Conservation (phyloP, 2,329 filamentous ascomycete species). For the Pyrenochaeta sp. region DNA sequence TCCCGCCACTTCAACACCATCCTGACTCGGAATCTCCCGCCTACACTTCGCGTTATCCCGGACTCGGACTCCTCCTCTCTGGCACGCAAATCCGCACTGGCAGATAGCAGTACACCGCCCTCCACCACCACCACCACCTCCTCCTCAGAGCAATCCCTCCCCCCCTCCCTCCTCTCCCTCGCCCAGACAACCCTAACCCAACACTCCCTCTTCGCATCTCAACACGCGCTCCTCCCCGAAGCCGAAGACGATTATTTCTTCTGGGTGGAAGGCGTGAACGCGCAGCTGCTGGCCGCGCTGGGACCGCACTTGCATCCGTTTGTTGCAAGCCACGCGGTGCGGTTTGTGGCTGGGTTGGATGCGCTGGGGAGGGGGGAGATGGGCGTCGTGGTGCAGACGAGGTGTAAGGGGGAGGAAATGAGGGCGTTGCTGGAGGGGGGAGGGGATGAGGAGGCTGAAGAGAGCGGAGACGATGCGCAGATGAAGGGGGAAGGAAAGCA, state of each 20-base stretch:
- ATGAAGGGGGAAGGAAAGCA: background rate
- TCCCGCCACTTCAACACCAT: slow-evolving; percentile 10
- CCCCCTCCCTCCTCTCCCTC: background rate
- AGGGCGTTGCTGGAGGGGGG: too few species aligned
- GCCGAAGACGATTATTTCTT: slow-evolving; percentile 14
- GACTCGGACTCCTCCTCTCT: background rate
- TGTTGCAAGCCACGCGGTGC: background rate
- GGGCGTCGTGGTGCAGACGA: slow-evolving; percentile 4
- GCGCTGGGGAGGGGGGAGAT: slow-evolving; percentile 5
- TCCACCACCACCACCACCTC: too few species aligned
- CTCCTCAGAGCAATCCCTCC: slow-evolving; percentile 2
- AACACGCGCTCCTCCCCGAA: background rate
- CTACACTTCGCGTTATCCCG: slow-evolving; percentile 11
- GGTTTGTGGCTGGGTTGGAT: slow-evolving; percentile 5
- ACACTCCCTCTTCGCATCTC: background rate
- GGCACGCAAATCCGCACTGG: background rate
- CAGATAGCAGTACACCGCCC: background rate
- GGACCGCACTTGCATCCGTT: slow-evolving; percentile 13
- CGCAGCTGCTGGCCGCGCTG: slow-evolving; percentile 8
- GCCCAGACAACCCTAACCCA: background rate
- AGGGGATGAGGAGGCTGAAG: too few species aligned
- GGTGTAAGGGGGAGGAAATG: background rate
- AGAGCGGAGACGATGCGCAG: too few species aligned
- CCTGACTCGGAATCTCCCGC: slow-evolving; percentile 14
- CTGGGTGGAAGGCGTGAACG: slow-evolving; percentile 15